These are phyloP conservation scores for Colletotrichum lupini DNA, from an alignment of 2,329 filamentous ascomycete genomes.

Conservation along the genomic window DNA sequence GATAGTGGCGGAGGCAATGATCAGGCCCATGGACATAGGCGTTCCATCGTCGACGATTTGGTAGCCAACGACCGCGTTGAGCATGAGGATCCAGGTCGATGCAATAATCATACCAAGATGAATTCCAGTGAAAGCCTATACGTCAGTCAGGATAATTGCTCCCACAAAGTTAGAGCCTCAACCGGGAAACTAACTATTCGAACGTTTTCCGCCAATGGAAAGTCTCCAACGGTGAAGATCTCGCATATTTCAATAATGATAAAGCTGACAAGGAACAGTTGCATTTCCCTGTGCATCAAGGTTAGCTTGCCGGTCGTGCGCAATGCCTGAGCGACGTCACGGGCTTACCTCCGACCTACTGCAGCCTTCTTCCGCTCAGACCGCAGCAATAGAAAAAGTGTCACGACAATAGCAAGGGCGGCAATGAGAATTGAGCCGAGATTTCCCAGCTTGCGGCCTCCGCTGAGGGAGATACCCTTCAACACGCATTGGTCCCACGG, in stretches of 20 bases:
- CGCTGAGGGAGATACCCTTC: constrained; percentile 77
- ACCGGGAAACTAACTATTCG: constrained; percentile 71
- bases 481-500: constrained; percentile 78
- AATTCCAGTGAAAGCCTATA: constrained; percentile 85
- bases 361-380: constrained; percentile 93
- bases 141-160: not conserved
- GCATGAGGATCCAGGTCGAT: constrained; percentile 88
- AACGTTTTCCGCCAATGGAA: constrained; percentile 78
- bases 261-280: constrained; percentile 89
- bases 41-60: constrained; percentile 96
- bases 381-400: constrained; percentile 76
- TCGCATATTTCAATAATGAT: constrained; percentile 92
- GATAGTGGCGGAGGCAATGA: constrained; percentile 74
- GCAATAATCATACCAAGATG: constrained; percentile 92
- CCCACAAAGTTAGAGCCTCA: not conserved
- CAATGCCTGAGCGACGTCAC: not conserved
- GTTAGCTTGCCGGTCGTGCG: constrained; percentile 40
- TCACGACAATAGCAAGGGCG: constrained; percentile 77
- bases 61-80: constrained; percentile 93
- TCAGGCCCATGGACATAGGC: constrained; percentile 80
- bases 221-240: constrained; percentile 93
- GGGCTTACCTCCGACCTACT: constrained; percentile 84
- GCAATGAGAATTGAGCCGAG: constrained; percentile 91
- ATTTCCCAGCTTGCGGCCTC: constrained; percentile 78
- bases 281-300: constrained; percentile 80